phyloP scores from a whole-genome alignment of 2,329 filamentous ascomycete species.

The Stagonosporopsis rhizophila region DNA sequence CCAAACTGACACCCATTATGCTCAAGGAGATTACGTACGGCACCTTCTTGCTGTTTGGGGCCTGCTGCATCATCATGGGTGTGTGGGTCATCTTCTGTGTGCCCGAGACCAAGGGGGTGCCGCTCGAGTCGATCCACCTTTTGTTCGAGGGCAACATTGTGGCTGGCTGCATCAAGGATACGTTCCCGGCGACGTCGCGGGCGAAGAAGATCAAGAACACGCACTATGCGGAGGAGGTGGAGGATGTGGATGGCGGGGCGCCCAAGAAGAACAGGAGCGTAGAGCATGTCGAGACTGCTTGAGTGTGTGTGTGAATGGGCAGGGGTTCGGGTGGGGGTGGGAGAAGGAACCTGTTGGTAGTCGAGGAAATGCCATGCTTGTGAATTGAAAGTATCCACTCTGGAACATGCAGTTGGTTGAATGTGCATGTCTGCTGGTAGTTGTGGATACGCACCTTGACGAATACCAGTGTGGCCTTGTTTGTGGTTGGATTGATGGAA shows the following conservation, averaged over 20 bases:
- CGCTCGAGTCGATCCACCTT: constrained; percentile 51
- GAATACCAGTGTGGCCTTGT: too few relatives aligned
- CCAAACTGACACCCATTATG: constrained; percentile 49
- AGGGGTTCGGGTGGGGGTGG: too few relatives aligned
- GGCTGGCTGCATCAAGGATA: constrained; percentile 50
- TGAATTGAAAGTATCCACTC: too few relatives aligned
- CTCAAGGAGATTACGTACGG: constrained; percentile 53
- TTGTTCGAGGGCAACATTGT: constrained; percentile 54
- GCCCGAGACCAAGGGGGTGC: constrained; percentile 54
- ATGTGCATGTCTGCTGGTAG: too few relatives aligned
- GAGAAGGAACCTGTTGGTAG: too few relatives aligned
- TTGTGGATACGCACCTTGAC: too few relatives aligned
- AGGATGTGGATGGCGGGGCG: constrained; percentile 30
- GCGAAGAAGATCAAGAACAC: constrained; percentile 47
- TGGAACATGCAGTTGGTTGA: too few relatives aligned
- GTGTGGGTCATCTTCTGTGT: constrained; percentile 53
- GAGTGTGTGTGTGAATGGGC: too few relatives aligned
- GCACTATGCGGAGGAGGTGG: constrained; percentile 38
- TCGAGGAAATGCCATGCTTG: too few relatives aligned
- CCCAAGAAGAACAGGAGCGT: constrained; percentile 34
- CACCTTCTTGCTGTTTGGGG: constrained; percentile 53
- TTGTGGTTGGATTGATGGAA: too few relatives aligned
- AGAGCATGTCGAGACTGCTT: constrained; percentile 41
- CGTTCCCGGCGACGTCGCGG: constrained; percentile 45
- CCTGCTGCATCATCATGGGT: constrained; percentile 52